Base-by-base conservation (phyloP, 495 filamentous ascomycete genomes). In the Aspergillus campestris region DNA sequence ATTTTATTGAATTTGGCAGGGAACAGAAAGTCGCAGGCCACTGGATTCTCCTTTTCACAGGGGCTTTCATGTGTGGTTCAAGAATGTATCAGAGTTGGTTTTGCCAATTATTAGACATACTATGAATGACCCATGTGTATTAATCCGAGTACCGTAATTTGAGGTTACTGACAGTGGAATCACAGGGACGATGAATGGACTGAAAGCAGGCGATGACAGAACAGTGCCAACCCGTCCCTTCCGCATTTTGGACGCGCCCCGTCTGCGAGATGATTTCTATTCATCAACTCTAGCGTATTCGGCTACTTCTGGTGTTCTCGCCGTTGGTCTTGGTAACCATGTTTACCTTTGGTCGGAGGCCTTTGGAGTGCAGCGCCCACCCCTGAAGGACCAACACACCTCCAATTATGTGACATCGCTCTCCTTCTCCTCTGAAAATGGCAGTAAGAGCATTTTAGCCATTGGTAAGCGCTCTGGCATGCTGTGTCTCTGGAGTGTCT, bases 221-320 rank as follows among this genome's bases (percentile, higher is more conserved):
- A 43, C 62, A 24, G 70, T 91, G 13, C 85, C 88, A 6, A 70
- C 71, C 8, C 78, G 81, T 18, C 86, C 88, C 6, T 94, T 94
- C 69, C 83, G 87, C 62, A 89, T 95, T 3, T 69, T 98, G 10
- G 88, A 95, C 67, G 92, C 92, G 4, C 90, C 91, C 1, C 75
- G 78, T 18, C 73, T 97, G 38, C 77, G 87, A 27, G 92, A 98
- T 60, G 94, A 98, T 61, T 98, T 89, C 55, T 98, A 98, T 59
- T 96, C 89, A 64, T 89, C 90, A 0, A 74, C 89, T 7, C 74
- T 98, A 40, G 88, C 92, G 6, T 97, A 96, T 61, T 94, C 82
- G 1, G 63, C 71, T 15, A 82, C 75, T 7, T 73, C 76, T 31
- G 77, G 84, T 30, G 84, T 82, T 10, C 77, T 98, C 31, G 94